Base-by-base conservation (phyloP, 1,284 basidiomycete genomes). In the Quambalaria eucalypti region DNA sequence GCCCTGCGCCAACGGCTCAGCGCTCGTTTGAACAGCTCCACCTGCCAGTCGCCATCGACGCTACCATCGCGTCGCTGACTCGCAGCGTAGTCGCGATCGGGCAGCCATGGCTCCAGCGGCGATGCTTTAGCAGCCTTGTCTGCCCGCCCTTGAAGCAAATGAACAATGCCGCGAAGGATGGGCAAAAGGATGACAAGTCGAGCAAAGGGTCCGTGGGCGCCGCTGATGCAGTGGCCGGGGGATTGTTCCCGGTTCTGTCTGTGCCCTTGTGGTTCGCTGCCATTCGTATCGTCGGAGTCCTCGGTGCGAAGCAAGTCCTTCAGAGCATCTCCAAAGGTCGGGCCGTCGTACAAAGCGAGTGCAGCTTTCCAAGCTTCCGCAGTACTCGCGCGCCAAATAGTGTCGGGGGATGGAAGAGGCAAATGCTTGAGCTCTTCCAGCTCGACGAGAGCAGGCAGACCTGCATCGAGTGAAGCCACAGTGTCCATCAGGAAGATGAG, bases 141-240 rank as follows among this genome's bases (percentile, higher is more conserved):
- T 14, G 56, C 52, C 26, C 65, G 56, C 2, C 60, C 64, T n/a
- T 70, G 66, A 16, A 70, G 57, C 57, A 70, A 57, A 26, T 65
- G 64, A 12, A 68, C 56, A 50, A 70, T 66, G 47, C 68, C 68
- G 6, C 68, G 64, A 50, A 70, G 60, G 53, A 70, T 52, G n/a
- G 68, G 57, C 33, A 68, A 12, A 19, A 70, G 56, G 57, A 66
- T 63, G 23, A 64, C 57, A 23, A 68, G 51, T 9, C 68, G 59
- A 28, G 68, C 68, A 49, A 70, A 70, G 19, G 68, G 66, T 2
- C 68, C 68, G 39, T 66, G 62, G 29, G 55, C 29, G 30, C 68
- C 66, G 7, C 59, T 36, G n/a, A 69, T 54, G 39, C 60, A 59
- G 2, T 29, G 28, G n/a, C 57, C 38, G 36, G 38, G 23, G 54